Evolutionary conservation across 1,139 yeast genomes (phyloP).

Genomic region (Candida sanyaensis): DNA sequence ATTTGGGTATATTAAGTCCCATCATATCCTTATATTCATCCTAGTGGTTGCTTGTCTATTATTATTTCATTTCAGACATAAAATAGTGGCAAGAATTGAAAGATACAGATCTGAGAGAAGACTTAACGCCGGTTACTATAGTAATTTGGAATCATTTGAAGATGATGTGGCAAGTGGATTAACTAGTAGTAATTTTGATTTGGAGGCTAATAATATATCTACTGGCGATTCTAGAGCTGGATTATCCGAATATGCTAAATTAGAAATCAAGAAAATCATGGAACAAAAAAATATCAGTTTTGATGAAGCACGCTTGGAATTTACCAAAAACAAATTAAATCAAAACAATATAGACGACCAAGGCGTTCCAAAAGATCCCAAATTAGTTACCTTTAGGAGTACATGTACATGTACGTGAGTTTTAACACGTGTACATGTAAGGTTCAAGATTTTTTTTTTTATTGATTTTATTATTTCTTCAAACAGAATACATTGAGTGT

Average conservation of each 20-base stretch:
- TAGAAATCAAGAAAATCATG: slow-evolving; percentile 58
- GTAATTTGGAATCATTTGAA: slow-evolving; percentile 41
- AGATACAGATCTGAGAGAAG: slow-evolving; percentile 27
- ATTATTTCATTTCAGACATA: slow-evolving; percentile 26
- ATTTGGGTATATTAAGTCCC: slow-evolving; percentile 4
- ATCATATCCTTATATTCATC: slow-evolving; percentile 5
- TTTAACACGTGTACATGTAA: neutral
- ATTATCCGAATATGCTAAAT: slow-evolving; percentile 55
- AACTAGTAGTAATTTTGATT: slow-evolving; percentile 59
- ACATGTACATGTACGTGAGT: too few relatives aligned
- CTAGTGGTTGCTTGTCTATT: slow-evolving; percentile 1
- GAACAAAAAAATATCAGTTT: slow-evolving; percentile 47
- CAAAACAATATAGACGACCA: slow-evolving; percentile 52
- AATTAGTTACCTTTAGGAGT: slow-evolving; percentile 33
- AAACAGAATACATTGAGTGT: neutral
- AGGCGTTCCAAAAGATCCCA: slow-evolving; percentile 44
- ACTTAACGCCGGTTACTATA: slow-evolving; percentile 18
- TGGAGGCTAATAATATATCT: slow-evolving; percentile 43
- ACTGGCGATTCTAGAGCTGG: slow-evolving; percentile 60
- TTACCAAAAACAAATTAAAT: slow-evolving; percentile 47
- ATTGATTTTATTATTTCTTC: too few relatives aligned
- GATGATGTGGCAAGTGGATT: slow-evolving; percentile 70
- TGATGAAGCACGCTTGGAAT: slow-evolving; percentile 69
- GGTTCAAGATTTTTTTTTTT: neutral
- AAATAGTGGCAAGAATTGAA: slow-evolving; percentile 24